These are phyloP conservation scores for Heritiera littoralis DNA, from an alignment of 345 rosid species.

Conservation along the genomic window DNA sequence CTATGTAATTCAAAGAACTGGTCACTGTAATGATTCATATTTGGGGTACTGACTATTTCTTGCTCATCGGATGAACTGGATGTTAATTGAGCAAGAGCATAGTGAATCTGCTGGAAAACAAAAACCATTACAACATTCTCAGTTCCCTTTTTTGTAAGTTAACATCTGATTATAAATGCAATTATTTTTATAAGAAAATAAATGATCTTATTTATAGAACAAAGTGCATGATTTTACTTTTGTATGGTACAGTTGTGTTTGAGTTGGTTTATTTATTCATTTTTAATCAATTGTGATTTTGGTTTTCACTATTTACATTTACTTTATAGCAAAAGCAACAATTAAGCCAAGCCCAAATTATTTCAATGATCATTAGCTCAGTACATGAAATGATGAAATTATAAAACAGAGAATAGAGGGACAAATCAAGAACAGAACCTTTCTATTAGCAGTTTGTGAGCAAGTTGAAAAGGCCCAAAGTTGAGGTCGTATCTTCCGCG, in stretches of 20 bases:
- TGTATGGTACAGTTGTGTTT: not conserved
- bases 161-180: no score
- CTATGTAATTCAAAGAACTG: constrained; percentile 32
- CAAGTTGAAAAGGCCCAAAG: not conserved
- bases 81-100: constrained; percentile 29
- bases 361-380: not conserved
- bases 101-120: constrained; percentile 9
- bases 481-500: not conserved
- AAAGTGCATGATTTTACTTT: not conserved
- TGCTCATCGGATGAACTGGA: constrained; percentile 31
- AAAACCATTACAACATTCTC: not conserved
- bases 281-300: not conserved
- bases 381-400: not conserved
- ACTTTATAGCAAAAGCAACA: not conserved
- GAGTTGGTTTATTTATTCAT: not conserved
- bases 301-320: not conserved
- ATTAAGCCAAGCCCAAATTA: not conserved
- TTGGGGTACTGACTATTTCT: constrained; percentile 1
- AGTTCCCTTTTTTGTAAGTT: not conserved
- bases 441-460: not conserved
- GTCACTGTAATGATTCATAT: constrained; percentile 14
- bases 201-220: not conserved
- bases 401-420: not conserved
- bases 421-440: not conserved
- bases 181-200: no score